These are phyloP conservation scores for Hanseniaspora nectarophila DNA, from an alignment of 805 yeast species.

Conservation along the genomic window DNA sequence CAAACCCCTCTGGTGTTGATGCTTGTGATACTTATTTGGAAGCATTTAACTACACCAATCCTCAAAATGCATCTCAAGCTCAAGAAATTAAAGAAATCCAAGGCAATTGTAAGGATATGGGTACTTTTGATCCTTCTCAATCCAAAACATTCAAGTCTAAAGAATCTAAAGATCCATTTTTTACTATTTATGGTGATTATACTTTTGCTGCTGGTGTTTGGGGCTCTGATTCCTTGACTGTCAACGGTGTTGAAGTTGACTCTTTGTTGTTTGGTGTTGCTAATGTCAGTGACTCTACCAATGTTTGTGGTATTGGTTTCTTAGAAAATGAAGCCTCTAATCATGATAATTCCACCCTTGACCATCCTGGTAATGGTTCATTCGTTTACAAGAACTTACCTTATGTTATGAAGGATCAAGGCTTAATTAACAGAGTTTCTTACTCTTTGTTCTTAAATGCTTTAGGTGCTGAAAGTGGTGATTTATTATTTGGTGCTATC, in stretches of 20 bases:
- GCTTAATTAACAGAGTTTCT: constrained; percentile 41
- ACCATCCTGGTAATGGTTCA: no score
- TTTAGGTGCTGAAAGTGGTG: constrained; percentile 34
- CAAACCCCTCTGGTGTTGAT: not conserved
- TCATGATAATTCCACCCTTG: no score
- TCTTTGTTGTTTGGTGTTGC: constrained; percentile 65
- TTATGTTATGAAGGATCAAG: constrained; percentile 42
- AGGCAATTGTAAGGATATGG: not conserved
- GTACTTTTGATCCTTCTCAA: not conserved
- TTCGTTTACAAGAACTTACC: constrained; percentile 54
- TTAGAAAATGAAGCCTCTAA: constrained; percentile 39
- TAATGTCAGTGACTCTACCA: constrained; percentile 45
- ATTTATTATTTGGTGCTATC: constrained; percentile 58
- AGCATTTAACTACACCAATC: not conserved
- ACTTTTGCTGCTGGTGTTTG: constrained; percentile 34
- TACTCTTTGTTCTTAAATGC: constrained; percentile 54
- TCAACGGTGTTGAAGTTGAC: constrained; percentile 41
- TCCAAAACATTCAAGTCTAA: not conserved
- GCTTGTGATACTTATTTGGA: constrained; percentile 1
- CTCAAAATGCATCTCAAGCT: not conserved
- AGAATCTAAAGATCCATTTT: constrained; percentile 23
- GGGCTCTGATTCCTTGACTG: constrained; percentile 43
- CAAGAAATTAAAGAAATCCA: not conserved
- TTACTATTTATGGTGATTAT: constrained; percentile 43
- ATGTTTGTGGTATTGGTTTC: constrained; percentile 57